Conservation (phyloP, 495 filamentous ascomycete species). For the Penicillium cataractarum region DNA sequence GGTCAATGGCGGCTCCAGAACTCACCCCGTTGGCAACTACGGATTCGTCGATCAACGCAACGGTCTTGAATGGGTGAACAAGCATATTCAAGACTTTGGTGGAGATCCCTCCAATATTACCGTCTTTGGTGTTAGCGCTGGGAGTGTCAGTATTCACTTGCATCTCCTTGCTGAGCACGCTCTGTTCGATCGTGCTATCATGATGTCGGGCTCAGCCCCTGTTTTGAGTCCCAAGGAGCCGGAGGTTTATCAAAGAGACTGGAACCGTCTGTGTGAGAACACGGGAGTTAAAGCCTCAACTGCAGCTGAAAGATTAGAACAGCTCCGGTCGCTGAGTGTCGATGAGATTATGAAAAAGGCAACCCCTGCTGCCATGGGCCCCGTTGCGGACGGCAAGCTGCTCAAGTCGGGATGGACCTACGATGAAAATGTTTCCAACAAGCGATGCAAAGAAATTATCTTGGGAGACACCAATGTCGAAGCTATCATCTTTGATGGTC, state of each 20-base stretch:
- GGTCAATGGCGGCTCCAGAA: conserved; percentile 1
- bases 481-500: conserved; percentile 13
- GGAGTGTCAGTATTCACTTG: conserved; percentile 12
- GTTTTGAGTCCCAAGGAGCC: conserved; percentile 1
- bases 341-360: conserved; percentile 8
- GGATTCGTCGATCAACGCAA: conserved; percentile 15
- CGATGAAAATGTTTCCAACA: conserved; percentile 4
- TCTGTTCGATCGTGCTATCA: conserved; percentile 15
- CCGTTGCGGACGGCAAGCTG: conserved; percentile 6
- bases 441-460: conserved; percentile 15
- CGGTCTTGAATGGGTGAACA: conserved; percentile 16
- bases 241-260: conserved; percentile 6
- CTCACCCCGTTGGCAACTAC: conserved; percentile 3
- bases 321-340: conserved; percentile 5
- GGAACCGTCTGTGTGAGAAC: conserved; percentile 7
- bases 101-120: conserved; percentile 13
- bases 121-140: conserved; percentile 14
- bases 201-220: conserved; percentile 13
- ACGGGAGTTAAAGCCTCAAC: background rate
- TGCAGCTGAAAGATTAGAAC: background rate
- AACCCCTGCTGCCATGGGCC: conserved; percentile 10
- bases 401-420: conserved; percentile 5
- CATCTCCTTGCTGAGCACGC: conserved; percentile 10
- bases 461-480: conserved; percentile 15
- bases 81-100: conserved; percentile 12